Percentiles rank a stretch among this genome's conserved stretches.
Conservation (phyloP, 345 rosid genomes). For the Anacardium occidentale region DNA sequence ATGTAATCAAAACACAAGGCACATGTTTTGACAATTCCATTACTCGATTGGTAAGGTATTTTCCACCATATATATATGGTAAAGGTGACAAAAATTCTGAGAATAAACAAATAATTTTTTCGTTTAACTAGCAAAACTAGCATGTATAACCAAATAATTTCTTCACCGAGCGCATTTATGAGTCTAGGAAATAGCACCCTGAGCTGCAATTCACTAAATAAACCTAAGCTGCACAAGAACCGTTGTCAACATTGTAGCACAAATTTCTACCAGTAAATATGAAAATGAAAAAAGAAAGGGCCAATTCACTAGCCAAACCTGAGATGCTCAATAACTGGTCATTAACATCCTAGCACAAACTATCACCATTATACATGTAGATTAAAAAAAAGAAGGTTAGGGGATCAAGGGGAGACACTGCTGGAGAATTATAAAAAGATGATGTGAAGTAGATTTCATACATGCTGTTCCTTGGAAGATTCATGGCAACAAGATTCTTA, state of each 20-base stretch:
- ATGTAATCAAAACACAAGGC: background rate
- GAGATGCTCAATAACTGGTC: too few relatives aligned
- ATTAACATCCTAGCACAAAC: too few relatives aligned
- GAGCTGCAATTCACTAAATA: constrained; percentile 8
- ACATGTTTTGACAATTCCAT: background rate
- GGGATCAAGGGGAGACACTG: too few relatives aligned
- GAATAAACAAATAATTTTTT: background rate
- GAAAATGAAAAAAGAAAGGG: too few relatives aligned
- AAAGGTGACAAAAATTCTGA: background rate
- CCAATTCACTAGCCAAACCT: too few relatives aligned
- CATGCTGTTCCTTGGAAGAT: constrained; percentile 96
- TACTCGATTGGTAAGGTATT: background rate
- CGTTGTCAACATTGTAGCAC: too few relatives aligned
- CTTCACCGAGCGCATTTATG: background rate
- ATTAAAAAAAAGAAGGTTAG: too few relatives aligned
- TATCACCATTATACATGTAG: too few relatives aligned
- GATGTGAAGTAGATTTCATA: constrained; percentile 37
- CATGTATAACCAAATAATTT: too few relatives aligned
- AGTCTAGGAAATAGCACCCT: background rate
- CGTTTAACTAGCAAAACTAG: background rate
- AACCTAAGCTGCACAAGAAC: too few relatives aligned
- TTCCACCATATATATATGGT: background rate
- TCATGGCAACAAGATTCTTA: constrained; percentile 90
- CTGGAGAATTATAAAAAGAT: background rate
- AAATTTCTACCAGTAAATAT: background rate